phyloP scores from a whole-genome alignment of 768 basidiomycete genomes.

The Auricularia heimuer region DNA sequence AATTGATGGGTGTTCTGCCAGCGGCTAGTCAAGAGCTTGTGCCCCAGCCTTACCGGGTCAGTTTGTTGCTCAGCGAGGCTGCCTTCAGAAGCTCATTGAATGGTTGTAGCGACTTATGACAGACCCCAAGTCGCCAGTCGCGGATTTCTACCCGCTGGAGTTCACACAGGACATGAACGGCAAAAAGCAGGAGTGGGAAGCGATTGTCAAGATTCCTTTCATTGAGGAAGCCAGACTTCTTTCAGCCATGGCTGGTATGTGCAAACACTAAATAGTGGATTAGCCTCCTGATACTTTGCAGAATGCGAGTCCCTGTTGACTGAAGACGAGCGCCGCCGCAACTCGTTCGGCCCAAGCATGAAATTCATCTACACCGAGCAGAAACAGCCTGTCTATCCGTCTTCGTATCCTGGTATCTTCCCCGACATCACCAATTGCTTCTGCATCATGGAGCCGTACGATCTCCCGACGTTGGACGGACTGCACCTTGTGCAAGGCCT shows the following conservation, averaged over 20 bases:
- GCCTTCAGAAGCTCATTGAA: not conserved
- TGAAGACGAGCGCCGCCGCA: constrained; percentile 63
- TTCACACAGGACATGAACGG: constrained; percentile 95
- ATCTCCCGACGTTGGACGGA: constrained; percentile 78
- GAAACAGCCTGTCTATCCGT: constrained; percentile 67
- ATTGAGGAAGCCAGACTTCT: constrained; percentile 76
- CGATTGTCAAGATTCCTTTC: constrained; percentile 97
- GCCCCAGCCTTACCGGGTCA: constrained; percentile 28
- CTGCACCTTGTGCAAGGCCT: constrained; percentile 81
- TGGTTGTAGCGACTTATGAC: constrained; percentile 74
- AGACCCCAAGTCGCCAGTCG: constrained; percentile 71
- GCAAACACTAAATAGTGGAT: not conserved
- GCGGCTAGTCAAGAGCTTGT: constrained; percentile 83
- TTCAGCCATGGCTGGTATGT: constrained; percentile 71
- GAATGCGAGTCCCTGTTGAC: constrained; percentile 74
- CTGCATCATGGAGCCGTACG: constrained; percentile 72
- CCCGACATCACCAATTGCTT: constrained; percentile 74
- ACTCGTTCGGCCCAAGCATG: constrained; percentile 69
- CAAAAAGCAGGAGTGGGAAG: constrained; percentile 99
- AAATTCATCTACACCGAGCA: constrained; percentile 61
- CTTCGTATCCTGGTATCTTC: constrained; percentile 92
- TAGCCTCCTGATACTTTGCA: constrained; percentile 19
- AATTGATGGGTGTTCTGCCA: constrained; percentile 96
- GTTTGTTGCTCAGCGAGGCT: not conserved
- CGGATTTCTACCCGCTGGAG: constrained; percentile 88